Evolutionary conservation across 805 yeast genomes (phyloP), one percentile per base, ranked within the genome.

Genomic region (Ogataea minuta): DNA sequence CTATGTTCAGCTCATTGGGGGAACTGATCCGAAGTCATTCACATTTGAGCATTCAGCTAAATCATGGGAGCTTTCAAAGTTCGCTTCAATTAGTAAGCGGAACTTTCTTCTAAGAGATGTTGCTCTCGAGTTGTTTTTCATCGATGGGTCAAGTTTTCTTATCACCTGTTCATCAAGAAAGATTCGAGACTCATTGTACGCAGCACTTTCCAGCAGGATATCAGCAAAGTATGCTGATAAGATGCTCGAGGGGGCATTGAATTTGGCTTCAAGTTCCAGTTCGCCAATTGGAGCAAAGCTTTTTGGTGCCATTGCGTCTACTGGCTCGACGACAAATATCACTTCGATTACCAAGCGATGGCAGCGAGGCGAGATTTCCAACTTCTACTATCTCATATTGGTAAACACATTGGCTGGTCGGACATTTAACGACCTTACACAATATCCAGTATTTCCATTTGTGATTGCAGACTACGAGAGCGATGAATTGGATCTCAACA

Each of bases 401-500:
- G 65, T 88, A 17, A 88, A 88, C 53, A 86, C 93, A 0, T 59
- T 88, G 41, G 95, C 96, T 0, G 96, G 96, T 0, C 65, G 96
- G 47, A 86, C 96, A 0, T 86, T 82, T 61, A 89, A 88, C 59
- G 96, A 88, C 56, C 60, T 88, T 37, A 88, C 96, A 0, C 96
- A 88, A 47, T 88, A 88, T 54, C 96, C 96, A 0, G 83, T 89
- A 1, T 89, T 88, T 50, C 96, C 96, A 0, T 88, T 95, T 95
- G 87, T 88, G 0, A 73, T 88, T 44, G 81, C 93, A 0, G 95
- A 88, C 56, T 87, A 88, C 54, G 70, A 76, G 1, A 84, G 93
- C 51, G 79, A 77, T 2, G 73, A 64, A 9, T 63, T 88, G n/a
- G 89, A 88, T 56, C 63, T 89, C 29, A 56, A 63, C 3, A 67